phyloP scores from a whole-genome alignment of 2,329 filamentous ascomycete species.

The Nemania abortiva region DNA sequence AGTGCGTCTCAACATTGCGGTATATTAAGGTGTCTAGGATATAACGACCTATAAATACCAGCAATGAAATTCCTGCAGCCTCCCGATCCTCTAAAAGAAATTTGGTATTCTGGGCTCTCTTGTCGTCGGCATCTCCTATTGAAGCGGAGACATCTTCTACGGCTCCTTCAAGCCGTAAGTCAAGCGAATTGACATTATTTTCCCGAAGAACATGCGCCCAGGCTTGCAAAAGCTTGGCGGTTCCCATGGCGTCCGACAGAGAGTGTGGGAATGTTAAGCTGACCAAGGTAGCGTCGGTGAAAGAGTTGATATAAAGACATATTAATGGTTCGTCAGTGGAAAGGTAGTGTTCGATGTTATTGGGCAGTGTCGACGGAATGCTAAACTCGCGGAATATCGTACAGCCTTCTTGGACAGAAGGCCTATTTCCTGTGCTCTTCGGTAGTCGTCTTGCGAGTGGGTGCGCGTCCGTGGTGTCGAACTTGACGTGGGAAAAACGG shows the following conservation, averaged over 20 bases:
- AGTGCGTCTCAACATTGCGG: slow-evolving; percentile 15
- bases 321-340: slow-evolving; percentile 31
- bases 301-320: slow-evolving; percentile 28
- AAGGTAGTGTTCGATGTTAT: slow-evolving; percentile 22
- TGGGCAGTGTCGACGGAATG: slow-evolving; percentile 10
- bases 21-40: not conserved
- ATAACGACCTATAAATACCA: not conserved
- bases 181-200: not conserved
- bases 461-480: too few relatives aligned
- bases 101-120: not conserved
- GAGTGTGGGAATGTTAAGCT: slow-evolving; percentile 24
- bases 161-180: not conserved
- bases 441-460: too few relatives aligned
- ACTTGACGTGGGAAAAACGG: too few relatives aligned
- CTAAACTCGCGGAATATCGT: slow-evolving; percentile 19
- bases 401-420: slow-evolving; percentile 19
- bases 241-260: slow-evolving; percentile 19
- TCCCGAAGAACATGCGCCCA: slow-evolving; percentile 6
- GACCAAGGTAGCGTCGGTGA: slow-evolving; percentile 30
- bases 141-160: slow-evolving; percentile 4
- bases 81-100: slow-evolving; percentile 11
- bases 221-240: not conserved
- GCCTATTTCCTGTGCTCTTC: too few relatives aligned
- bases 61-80: not conserved
- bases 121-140: not conserved